phyloP scores from a whole-genome alignment of 768 basidiomycete species.

The Kwoniella mangroviensis region DNA sequence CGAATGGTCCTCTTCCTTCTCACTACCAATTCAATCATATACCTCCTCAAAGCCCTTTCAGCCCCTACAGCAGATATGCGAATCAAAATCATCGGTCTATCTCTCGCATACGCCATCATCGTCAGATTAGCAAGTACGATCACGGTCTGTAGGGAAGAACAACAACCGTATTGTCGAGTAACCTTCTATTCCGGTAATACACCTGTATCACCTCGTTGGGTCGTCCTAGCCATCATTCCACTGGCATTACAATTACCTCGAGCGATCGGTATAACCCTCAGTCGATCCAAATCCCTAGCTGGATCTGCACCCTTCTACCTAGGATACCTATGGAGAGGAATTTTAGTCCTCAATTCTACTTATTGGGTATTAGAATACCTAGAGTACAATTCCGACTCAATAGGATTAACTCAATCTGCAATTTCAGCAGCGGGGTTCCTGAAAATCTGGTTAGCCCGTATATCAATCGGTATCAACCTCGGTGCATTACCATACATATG shows the following conservation, averaged over 20 bases:
- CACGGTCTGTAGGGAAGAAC: constrained; percentile 93
- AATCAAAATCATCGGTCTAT: constrained; percentile 74
- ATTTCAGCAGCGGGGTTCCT: constrained; percentile 61
- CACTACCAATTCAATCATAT: constrained; percentile 64
- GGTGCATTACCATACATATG: constrained; percentile 69
- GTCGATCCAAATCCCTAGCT: constrained; percentile 71
- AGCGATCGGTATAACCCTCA: constrained; percentile 65
- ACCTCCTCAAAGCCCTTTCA: constrained; percentile 68
- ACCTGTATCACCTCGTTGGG: constrained; percentile 68
- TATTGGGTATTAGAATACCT: constrained; percentile 86
- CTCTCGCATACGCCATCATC: constrained; percentile 68
- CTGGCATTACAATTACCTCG: constrained; percentile 67
- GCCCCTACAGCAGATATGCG: constrained; percentile 74
- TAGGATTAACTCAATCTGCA: constrained; percentile 44
- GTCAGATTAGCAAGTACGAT: constrained; percentile 77
- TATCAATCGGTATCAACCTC: constrained; percentile 59
- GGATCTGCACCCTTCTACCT: constrained; percentile 72
- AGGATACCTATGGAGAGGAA: constrained; percentile 62
- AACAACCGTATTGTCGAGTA: constrained; percentile 83
- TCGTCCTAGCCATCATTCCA: constrained; percentile 67
- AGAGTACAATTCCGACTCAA: constrained; percentile 58
- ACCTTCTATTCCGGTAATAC: constrained; percentile 83
- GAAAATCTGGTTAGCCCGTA: constrained; percentile 70
- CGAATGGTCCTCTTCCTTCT: constrained; percentile 75
- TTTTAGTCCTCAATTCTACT: constrained; percentile 66